phyloP scores from a whole-genome alignment of 2,329 filamentous ascomycete species.

The Aspergillus jensenii region DNA sequence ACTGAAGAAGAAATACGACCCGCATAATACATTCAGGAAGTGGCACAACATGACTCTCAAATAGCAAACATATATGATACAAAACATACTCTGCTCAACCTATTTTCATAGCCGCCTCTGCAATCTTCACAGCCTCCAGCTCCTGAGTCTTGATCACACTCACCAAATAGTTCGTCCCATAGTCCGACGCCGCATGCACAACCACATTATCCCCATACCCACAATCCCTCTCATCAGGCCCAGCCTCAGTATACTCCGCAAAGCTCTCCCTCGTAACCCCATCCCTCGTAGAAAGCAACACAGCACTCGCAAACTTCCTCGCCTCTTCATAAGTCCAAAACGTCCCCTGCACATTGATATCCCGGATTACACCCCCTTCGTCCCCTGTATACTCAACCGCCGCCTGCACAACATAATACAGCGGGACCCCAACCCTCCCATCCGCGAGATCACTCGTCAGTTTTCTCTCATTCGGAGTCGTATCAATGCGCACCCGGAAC shows the following conservation, averaged over 20 bases:
- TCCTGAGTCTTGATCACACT: conserved; percentile 28
- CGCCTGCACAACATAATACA: conserved; percentile 30
- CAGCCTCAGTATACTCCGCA: conserved; percentile 27
- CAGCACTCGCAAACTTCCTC: conserved; percentile 20
- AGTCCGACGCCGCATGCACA: conserved; percentile 26
- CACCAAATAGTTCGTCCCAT: conserved; percentile 28
- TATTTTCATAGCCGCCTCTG: conserved; percentile 21
- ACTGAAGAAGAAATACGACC: background rate
- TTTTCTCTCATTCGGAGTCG: conserved; percentile 19
- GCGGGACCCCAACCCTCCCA: conserved; percentile 21
- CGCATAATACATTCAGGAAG: background rate
- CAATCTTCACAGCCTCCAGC: conserved; percentile 26
- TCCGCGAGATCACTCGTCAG: conserved; percentile 18
- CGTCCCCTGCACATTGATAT: conserved; percentile 24
- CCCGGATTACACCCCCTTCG: conserved; percentile 13
- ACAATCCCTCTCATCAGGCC: conserved; percentile 24
- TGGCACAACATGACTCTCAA: background rate
- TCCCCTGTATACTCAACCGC: conserved; percentile 23
- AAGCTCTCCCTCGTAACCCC: conserved; percentile 25
- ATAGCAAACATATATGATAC: background rate
- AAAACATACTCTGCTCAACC: background rate
- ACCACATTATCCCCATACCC: conserved; percentile 33
- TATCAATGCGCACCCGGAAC: conserved; percentile 27
- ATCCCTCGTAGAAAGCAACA: conserved; percentile 20
- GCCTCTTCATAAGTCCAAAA: conserved; percentile 26